Conservation (phyloP, 2,329 filamentous ascomycete species). For the Trichoderma afroharzianum region DNA sequence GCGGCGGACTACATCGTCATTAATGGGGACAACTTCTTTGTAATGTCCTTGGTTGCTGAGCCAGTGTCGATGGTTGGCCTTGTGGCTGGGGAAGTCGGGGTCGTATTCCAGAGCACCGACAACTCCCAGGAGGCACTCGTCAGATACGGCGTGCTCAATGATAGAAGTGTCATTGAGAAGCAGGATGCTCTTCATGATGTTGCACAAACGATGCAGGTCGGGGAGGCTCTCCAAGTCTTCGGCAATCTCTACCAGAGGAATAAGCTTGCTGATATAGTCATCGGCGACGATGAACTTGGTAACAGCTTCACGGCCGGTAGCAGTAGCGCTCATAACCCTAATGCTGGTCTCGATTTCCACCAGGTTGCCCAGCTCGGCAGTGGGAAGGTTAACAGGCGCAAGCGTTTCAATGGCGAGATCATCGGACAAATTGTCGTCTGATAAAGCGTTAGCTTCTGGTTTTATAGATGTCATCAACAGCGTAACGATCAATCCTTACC, state of each 20-base stretch:
- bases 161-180: constrained; percentile 91
- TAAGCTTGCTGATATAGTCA: constrained; percentile 82
- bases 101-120: constrained; percentile 97
- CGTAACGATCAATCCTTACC: constrained; percentile 45
- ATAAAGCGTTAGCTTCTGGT: not conserved
- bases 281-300: constrained; percentile 82
- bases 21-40: constrained; percentile 93
- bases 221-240: constrained; percentile 85
- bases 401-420: constrained; percentile 73
- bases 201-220: constrained; percentile 89
- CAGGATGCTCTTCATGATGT: constrained; percentile 96
- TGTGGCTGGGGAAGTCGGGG: constrained; percentile 94
- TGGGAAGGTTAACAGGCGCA: constrained; percentile 69
- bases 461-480: not conserved
- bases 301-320: constrained; percentile 76
- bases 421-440: constrained; percentile 84
- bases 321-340: constrained; percentile 70
- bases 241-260: constrained; percentile 80
- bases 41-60: constrained; percentile 83
- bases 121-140: constrained; percentile 84
- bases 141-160: constrained; percentile 89
- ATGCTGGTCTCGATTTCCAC: constrained; percentile 81
- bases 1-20: constrained; percentile 72
- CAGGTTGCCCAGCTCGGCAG: constrained; percentile 77
- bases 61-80: constrained; percentile 94